Percentiles rank a stretch among this genome's conserved stretches.
These are phyloP conservation scores for Sporothrix dimorphospora DNA, from an alignment of 2,329 filamentous ascomycete genomes.

Conservation along the genomic window DNA sequence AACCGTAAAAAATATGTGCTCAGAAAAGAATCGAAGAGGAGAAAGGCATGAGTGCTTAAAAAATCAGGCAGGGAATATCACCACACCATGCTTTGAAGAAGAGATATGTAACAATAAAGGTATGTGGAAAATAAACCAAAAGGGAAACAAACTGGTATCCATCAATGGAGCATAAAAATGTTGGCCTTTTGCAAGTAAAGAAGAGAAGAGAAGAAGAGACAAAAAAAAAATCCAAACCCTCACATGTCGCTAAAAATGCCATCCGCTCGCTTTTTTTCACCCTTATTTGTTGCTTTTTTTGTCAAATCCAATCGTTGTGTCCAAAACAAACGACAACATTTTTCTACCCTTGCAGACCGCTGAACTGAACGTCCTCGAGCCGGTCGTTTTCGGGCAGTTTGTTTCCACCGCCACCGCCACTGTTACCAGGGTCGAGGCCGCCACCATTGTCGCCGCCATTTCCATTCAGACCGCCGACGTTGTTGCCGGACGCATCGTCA, in stretches of 20 bases:
- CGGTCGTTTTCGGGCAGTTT: slow-evolving; percentile 31
- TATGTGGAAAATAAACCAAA: neutral
- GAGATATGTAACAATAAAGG: slow-evolving; percentile 8
- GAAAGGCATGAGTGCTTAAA: neutral
- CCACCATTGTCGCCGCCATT: neutral
- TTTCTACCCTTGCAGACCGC: slow-evolving; percentile 9
- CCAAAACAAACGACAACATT: no score
- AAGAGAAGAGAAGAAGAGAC: neutral
- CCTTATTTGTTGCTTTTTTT: neutral
- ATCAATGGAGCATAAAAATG: neutral
- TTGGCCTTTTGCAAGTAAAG: neutral
- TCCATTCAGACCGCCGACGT: neutral
- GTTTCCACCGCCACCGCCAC: neutral
- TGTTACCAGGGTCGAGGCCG: neutral
- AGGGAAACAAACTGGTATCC: neutral
- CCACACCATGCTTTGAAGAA: neutral
- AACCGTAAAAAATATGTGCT: neutral
- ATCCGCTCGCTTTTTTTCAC: slow-evolving; percentile 3
- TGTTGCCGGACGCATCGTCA: neutral
- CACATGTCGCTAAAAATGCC: slow-evolving; percentile 17
- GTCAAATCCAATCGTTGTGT: neutral
- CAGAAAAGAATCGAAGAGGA: neutral
- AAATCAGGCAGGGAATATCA: neutral
- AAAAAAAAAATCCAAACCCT: neutral
- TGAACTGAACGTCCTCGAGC: slow-evolving; percentile 33